phyloP scores from a whole-genome alignment of 2,329 filamentous ascomycete species.

The Colletotrichum gigasporum region DNA sequence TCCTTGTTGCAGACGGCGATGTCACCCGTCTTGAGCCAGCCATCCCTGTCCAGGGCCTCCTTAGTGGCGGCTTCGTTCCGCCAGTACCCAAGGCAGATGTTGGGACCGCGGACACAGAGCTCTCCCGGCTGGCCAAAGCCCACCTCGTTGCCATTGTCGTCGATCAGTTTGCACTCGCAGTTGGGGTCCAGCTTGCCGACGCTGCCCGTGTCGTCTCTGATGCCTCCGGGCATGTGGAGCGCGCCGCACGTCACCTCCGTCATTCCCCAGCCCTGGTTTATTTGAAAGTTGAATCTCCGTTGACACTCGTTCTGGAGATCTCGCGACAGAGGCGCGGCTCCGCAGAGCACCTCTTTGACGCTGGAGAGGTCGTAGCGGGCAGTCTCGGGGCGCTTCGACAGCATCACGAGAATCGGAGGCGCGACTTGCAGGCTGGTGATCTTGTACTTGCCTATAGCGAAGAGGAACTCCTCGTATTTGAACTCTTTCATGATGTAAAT shows the following conservation, averaged over 20 bases:
- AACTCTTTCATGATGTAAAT: constrained; percentile 68
- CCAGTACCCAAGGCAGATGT: constrained; percentile 69
- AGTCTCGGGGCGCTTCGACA: constrained; percentile 66
- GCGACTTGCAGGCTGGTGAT: constrained; percentile 64
- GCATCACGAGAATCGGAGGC: constrained; percentile 67
- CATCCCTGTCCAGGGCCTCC: constrained; percentile 58
- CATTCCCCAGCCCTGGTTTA: constrained; percentile 69
- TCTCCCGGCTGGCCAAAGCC: constrained; percentile 59
- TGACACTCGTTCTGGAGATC: constrained; percentile 57
- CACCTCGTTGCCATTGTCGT: constrained; percentile 62
- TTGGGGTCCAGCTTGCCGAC: constrained; percentile 65
- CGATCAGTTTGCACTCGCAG: constrained; percentile 61
- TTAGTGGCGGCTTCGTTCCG: constrained; percentile 62
- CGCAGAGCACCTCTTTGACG: constrained; percentile 56
- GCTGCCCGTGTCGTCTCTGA: constrained; percentile 51
- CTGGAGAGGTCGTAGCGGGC: constrained; percentile 61
- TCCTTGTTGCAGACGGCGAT: constrained; percentile 58
- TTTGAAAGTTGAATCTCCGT: constrained; percentile 46
- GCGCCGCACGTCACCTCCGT: constrained; percentile 60
- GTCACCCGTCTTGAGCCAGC: constrained; percentile 70
- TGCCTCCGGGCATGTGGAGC: constrained; percentile 50
- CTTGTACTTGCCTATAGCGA: constrained; percentile 57
- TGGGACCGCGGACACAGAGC: constrained; percentile 63
- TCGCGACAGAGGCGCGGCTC: constrained; percentile 61
- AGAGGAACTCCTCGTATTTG: constrained; percentile 62